Base-by-base conservation (phyloP, 2,329 filamentous ascomycete genomes). In the Aspergillus sp. region DNA sequence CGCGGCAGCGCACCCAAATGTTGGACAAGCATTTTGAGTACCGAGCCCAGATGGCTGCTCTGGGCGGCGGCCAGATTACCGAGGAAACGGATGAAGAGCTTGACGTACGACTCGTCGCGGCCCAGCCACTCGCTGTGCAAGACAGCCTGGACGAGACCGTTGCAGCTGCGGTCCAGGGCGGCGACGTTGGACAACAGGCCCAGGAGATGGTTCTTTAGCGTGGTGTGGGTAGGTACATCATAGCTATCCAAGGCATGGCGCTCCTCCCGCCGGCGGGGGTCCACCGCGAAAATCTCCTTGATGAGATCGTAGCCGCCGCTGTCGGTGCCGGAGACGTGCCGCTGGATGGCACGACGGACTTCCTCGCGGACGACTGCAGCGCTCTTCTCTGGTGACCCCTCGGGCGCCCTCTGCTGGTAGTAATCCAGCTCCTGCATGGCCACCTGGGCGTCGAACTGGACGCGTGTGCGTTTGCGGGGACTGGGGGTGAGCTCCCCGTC, bases 11-110 rank as follows among this genome's bases (percentile, higher is more conserved):
- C 82, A 52, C 82, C 80, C 65, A 99, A 89, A 67, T 90, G 87
- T 54, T 85, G 82, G 50, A 95, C 86, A 54, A 97, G 80, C 83
- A 90, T 93, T 52, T 84, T 80, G 52, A 96, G 80, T 36, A 95
- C 85, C 17, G 83, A 79, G 19, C 80, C 81, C 32, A 95, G 82
- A 71, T 90, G 95, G 13, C 83, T 85, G 42, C 89, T 87, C 64
- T 96, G 90, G 0, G 91, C 88, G 54, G 89, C 95, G 48, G 91
- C 84, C 43, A 99, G 76, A 47, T 79, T 80, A 22, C 79, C 78
- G 46, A 86, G 63, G 53, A 86, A 81, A 38, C 78, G 72, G 50
- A 79, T 75, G 67, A 80, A 86, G 6, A 81, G 68, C 53, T 75
- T 76, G 45, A 82, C 76, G 62, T 85, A 86, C 16, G 73, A 70